Conservation (phyloP, 2,329 filamentous ascomycete species). For the Ceratocystis colombiana region DNA sequence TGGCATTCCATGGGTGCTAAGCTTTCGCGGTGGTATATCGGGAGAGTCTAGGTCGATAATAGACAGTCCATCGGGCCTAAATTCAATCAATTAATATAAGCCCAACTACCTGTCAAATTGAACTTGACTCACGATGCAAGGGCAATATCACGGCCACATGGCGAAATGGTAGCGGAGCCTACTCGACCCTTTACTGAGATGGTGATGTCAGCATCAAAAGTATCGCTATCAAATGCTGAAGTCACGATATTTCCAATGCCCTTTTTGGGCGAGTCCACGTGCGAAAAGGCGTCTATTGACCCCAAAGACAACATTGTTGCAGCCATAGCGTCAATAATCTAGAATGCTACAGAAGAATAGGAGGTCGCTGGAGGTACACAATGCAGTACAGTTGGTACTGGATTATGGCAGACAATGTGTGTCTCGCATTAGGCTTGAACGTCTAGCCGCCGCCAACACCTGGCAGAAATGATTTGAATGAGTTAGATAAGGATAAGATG, state of each 20-base stretch:
- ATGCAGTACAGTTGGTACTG: neutral
- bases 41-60: slow-evolving; percentile 88
- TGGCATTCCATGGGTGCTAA: slow-evolving; percentile 72
- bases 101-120: slow-evolving; percentile 32
- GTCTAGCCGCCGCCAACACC: slow-evolving; percentile 1
- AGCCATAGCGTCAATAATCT: neutral
- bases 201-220: slow-evolving; percentile 73
- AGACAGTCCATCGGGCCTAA: slow-evolving; percentile 69
- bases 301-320: neutral
- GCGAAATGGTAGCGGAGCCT: slow-evolving; percentile 86
- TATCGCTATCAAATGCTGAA: slow-evolving; percentile 72
- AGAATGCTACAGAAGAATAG: neutral
- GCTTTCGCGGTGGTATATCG: slow-evolving; percentile 72
- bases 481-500: neutral
- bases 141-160: slow-evolving; percentile 80
- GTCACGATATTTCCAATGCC: slow-evolving; percentile 44
- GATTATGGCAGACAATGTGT: neutral
- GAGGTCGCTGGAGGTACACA: neutral
- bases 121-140: slow-evolving; percentile 58
- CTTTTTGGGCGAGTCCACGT: slow-evolving; percentile 41
- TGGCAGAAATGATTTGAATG: neutral
- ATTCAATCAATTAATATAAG: slow-evolving; percentile 7
- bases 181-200: slow-evolving; percentile 75
- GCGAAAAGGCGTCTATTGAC: slow-evolving; percentile 15
- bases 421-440: neutral